These are phyloP conservation scores for Cytospora paraplurivora DNA, from an alignment of 2,329 filamentous ascomycete species.

Conservation along the genomic window DNA sequence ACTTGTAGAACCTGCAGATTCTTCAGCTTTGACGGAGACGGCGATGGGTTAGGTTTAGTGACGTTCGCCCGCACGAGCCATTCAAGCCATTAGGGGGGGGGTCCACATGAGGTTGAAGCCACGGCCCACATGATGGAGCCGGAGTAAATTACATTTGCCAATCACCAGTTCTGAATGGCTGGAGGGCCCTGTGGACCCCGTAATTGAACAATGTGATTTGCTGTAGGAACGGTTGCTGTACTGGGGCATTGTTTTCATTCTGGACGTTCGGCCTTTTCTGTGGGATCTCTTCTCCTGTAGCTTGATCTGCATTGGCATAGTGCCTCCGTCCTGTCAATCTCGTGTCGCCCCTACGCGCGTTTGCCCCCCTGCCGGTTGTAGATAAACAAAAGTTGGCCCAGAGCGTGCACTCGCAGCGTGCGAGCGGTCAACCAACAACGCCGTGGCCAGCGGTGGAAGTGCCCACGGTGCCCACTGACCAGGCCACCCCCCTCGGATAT, in stretches of 20 bases:
- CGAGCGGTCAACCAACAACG: slow-evolving; percentile 18
- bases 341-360: background rate
- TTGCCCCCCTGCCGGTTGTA: background rate
- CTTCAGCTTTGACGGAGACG: background rate
- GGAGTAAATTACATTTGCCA: background rate
- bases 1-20: background rate
- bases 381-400: slow-evolving; percentile 5
- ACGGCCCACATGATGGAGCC: background rate
- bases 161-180: background rate
- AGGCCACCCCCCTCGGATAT: slow-evolving; percentile 5
- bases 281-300: background rate
- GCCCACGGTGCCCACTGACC: background rate
- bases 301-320: background rate
- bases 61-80: background rate
- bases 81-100: background rate
- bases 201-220: background rate
- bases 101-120: background rate
- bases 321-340: background rate
- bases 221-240: background rate
- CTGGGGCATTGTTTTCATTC: background rate
- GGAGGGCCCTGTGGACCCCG: background rate
- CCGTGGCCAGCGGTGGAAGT: background rate
- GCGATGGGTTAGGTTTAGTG: background rate
- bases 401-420: slow-evolving; percentile 5
- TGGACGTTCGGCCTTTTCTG: background rate